Evolutionary conservation across 1,139 yeast genomes (phyloP).

Genomic region (Pneumocystis sp.): DNA sequence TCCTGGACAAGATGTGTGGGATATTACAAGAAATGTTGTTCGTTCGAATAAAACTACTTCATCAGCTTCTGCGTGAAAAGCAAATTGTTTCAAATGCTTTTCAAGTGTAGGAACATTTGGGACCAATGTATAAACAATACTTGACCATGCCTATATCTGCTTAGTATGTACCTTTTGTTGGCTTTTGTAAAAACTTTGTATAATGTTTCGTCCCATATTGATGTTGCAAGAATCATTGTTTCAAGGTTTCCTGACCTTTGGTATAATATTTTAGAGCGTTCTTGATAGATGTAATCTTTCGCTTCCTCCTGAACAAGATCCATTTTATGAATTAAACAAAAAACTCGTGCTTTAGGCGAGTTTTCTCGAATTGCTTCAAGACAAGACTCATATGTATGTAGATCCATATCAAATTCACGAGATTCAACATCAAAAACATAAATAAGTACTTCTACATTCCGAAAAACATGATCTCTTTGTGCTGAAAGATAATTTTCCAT

Average conservation of each 20-base stretch:
- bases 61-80: constrained; percentile 64
- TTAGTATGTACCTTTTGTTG: not conserved
- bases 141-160: constrained; percentile 76
- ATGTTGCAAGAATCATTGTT: constrained; percentile 78
- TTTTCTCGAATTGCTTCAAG: constrained; percentile 67
- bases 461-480: constrained; percentile 80
- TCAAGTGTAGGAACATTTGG: constrained; percentile 82
- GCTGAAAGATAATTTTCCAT: constrained; percentile 86
- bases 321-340: constrained; percentile 88
- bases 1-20: constrained; percentile 32
- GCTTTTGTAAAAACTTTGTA: constrained; percentile 26
- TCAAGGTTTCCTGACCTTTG: constrained; percentile 67
- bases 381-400: constrained; percentile 77
- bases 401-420: constrained; percentile 80
- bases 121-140: constrained; percentile 82
- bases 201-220: constrained; percentile 94
- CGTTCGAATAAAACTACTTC: constrained; percentile 87
- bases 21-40: constrained; percentile 82
- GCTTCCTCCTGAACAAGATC: constrained; percentile 82
- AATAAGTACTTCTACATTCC: constrained; percentile 92
- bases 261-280: constrained; percentile 14
- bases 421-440: constrained; percentile 95
- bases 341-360: constrained; percentile 83
- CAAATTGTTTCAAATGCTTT: constrained; percentile 58
- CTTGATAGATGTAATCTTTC: constrained; percentile 47